These are phyloP conservation scores for Glycine latifolia DNA, from an alignment of 306 rosid genomes.

Conservation along the genomic window DNA sequence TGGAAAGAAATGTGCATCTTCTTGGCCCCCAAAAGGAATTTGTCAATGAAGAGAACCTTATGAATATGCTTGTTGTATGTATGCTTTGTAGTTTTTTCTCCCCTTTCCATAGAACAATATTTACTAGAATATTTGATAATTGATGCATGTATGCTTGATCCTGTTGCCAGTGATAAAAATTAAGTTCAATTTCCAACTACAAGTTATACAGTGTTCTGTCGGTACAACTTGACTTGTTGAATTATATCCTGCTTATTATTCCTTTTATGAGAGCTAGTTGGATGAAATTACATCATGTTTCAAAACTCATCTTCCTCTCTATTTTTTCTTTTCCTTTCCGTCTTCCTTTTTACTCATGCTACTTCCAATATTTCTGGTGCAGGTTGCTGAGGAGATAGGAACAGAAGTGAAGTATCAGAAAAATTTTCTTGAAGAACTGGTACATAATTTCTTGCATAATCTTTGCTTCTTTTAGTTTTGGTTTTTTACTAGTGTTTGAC, in stretches of 20 bases:
- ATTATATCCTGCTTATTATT: constrained; percentile 19
- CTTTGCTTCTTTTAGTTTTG: constrained; percentile 14
- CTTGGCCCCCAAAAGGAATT: not conserved
- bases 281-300: constrained; percentile 29
- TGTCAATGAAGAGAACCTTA: not conserved
- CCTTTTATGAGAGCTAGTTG: constrained; percentile 16
- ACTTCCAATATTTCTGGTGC: constrained; percentile 41
- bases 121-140: not conserved
- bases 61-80: constrained; percentile 40
- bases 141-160: constrained; percentile 5
- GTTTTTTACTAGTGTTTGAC: not conserved
- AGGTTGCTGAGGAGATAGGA: constrained; percentile 91
- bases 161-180: not conserved
- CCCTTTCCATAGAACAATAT: not conserved
- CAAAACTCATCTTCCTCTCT: constrained; percentile 8
- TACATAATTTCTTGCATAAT: constrained; percentile 44
- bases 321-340: not conserved
- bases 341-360: constrained; percentile 29
- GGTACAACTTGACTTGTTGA: no score
- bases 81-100: constrained; percentile 5
- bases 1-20: constrained; percentile 27
- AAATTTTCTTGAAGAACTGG: constrained; percentile 84
- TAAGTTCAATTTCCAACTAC: no score
- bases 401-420: constrained; percentile 79
- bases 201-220: no score